Evolutionary conservation across 441 rosid genomes (phyloP), one percentile per base, ranked within the genome.

Genomic region (Jatropha podagrica): DNA sequence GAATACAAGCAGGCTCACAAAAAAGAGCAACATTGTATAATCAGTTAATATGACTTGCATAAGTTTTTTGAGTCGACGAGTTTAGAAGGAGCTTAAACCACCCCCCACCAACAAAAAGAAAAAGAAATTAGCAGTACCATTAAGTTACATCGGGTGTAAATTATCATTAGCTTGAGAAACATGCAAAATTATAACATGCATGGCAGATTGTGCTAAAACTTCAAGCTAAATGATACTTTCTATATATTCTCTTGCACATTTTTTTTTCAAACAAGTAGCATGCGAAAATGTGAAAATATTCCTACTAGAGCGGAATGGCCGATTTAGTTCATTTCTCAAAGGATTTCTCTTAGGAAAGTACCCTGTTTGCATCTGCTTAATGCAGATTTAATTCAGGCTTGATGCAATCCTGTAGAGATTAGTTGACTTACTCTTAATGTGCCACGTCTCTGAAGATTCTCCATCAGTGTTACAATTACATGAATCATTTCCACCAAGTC

Each of bases 371-470:
- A 56, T 26, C 44, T 59, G 32, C 38, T 17, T 68, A 62, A 69
- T 38, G 48, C 69, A 62, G 37, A 52, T 62, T 8, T 7, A 38
- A 37, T 68, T 41, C 48, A 68, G 41, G 27, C 55, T 58, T 61
- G 71, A 60, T 51, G 76, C 51, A 46, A 72, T 76, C 74, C 52
- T 11, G 69, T 38, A 75, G 71, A 66, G 68, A 48, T 46, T 54
- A 79, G 26, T 59, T 51, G 27, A 72, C 91, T 82, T 88, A 96
- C 99, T 94, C 99, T 92, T 77, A 96, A 83, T 72, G 93, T 85
- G 74, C 97, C 99, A 71, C 96, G 94, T 72, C 83, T 86, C 88
- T 94, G 99, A 83, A 96, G 98, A 78, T 88, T 87, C 83, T 92
- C 98, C 97, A 91, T 88, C 79, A 91, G 92, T 85, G 85, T 83